These are phyloP conservation scores for Botryosphaeria agaves DNA, from an alignment of 2,329 filamentous ascomycete species.

Conservation along the genomic window DNA sequence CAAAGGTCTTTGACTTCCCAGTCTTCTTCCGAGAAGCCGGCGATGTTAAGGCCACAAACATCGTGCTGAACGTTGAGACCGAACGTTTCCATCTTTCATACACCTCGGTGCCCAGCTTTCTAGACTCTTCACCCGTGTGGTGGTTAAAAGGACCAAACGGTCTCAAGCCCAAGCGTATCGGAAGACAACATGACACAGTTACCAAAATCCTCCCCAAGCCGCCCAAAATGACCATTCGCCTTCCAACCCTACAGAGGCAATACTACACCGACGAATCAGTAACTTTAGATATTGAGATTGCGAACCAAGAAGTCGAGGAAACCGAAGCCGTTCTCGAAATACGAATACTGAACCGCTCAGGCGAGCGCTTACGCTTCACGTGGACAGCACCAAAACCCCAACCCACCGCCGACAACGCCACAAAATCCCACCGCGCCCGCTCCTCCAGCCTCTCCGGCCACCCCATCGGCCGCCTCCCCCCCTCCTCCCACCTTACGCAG, in stretches of 20 bases:
- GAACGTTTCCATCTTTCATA: constrained; percentile 52
- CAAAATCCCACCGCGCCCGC: too few species aligned
- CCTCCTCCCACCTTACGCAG: constrained; percentile 14
- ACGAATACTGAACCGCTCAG: constrained; percentile 41
- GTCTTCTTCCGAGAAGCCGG: constrained; percentile 68
- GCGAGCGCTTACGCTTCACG: constrained; percentile 7
- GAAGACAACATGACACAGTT: constrained; percentile 30
- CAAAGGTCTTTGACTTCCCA: constrained; percentile 51
- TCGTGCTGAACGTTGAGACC: constrained; percentile 44
- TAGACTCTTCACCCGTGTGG: constrained; percentile 3
- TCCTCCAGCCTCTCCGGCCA: constrained; percentile 14
- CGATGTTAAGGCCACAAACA: constrained; percentile 48
- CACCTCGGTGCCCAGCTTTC: constrained; percentile 31
- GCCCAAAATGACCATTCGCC: constrained; percentile 68
- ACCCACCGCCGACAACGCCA: background rate
- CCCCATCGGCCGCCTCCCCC: constrained; percentile 16
- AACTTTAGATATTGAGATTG: constrained; percentile 47
- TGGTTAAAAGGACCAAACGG: constrained; percentile 15
- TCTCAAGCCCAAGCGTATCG: constrained; percentile 19
- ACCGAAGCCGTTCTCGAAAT: constrained; percentile 56
- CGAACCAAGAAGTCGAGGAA: constrained; percentile 71
- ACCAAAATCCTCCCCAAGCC: constrained; percentile 73
- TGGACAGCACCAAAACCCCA: constrained; percentile 6
- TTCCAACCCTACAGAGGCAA: constrained; percentile 44
- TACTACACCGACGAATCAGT: constrained; percentile 79